Evolutionary conservation across 768 basidiomycete genomes (phyloP).

Genomic region (Cubamyces sp.): DNA sequence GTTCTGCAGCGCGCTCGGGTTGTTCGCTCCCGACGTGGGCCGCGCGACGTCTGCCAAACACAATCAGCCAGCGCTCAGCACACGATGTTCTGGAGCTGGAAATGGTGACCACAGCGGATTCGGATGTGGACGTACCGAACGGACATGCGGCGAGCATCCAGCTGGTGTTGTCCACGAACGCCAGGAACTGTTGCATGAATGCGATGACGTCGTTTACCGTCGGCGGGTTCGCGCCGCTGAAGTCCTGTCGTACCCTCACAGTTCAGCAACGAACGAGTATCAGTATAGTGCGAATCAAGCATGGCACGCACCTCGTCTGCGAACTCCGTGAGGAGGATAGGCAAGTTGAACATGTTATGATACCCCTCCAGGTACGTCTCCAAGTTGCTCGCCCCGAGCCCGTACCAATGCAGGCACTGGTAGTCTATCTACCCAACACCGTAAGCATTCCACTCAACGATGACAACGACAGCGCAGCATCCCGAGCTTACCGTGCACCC

Average conservation of each 20-base stretch:
- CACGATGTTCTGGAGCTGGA: too few species aligned
- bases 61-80: too few species aligned
- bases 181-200: slow-evolving; percentile 38
- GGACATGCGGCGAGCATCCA: slow-evolving; percentile 13
- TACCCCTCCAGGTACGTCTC: slow-evolving; percentile 47
- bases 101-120: too few species aligned
- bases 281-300: background rate
- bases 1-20: too few species aligned
- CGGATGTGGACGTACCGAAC: background rate
- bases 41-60: too few species aligned
- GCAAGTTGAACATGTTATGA: slow-evolving; percentile 45
- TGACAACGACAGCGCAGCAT: too few species aligned
- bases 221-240: slow-evolving; percentile 48
- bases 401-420: slow-evolving; percentile 74
- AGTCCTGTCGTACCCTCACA: slow-evolving; percentile 46
- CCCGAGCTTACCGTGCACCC: slow-evolving; percentile 30
- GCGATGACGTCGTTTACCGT: slow-evolving; percentile 42
- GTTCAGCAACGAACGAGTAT: background rate
- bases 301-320: slow-evolving; percentile 54
- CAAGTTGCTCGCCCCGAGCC: slow-evolving; percentile 48
- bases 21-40: too few species aligned
- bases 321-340: slow-evolving; percentile 69
- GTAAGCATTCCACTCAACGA: too few species aligned
- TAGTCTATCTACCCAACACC: slow-evolving; percentile 43
- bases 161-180: slow-evolving; percentile 6